A percentile compares a stretch with the other conserved stretches of the same genome.
These are phyloP conservation scores for Yamadazyma phyllophila DNA, from an alignment of 805 yeast species.

Conservation along the genomic window DNA sequence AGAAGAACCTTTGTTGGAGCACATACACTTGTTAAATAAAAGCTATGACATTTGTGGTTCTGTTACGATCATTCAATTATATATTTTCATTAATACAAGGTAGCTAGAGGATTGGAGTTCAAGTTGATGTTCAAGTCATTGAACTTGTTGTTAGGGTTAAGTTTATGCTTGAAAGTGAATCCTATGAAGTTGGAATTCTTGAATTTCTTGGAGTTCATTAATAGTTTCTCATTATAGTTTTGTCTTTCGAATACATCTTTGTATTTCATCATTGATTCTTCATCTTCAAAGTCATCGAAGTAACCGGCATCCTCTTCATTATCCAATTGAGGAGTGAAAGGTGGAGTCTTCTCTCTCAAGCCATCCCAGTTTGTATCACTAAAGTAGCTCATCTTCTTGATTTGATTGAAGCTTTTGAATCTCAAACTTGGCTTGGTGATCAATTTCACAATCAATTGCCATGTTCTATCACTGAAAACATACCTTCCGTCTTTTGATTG, in stretches of 20 bases:
- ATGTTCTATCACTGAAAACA: slow-evolving; percentile 93
- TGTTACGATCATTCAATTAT: not conserved
- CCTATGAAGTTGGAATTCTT: slow-evolving; percentile 73
- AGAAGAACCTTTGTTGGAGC: not conserved
- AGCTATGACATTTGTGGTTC: too few species aligned
- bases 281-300: slow-evolving; percentile 95
- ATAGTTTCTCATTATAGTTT: slow-evolving; percentile 75
- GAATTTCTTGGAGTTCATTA: slow-evolving; percentile 46
- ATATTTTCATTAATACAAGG: slow-evolving; percentile 30
- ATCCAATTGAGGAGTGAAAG: slow-evolving; percentile 95
- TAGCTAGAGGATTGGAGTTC: slow-evolving; percentile 41
- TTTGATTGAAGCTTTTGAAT: slow-evolving; percentile 75
- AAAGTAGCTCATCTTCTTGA: slow-evolving; percentile 77
- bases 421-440: slow-evolving; percentile 79
- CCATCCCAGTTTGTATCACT: slow-evolving; percentile 76
- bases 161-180: slow-evolving; percentile 89
- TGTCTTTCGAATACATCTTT: slow-evolving; percentile 95
- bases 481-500: slow-evolving; percentile 86
- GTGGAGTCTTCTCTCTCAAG: slow-evolving; percentile 74
- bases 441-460: slow-evolving; percentile 79
- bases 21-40: too few species aligned
- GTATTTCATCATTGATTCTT: slow-evolving; percentile 95
- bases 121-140: slow-evolving; percentile 16
- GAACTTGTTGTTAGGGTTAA: slow-evolving; percentile 52
- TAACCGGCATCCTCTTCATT: slow-evolving; percentile 98